Percentiles rank a stretch among this genome's conserved stretches.
phyloP scores from a whole-genome alignment of 2,329 filamentous ascomycete genomes.

The Calonectria hongkongensis region DNA sequence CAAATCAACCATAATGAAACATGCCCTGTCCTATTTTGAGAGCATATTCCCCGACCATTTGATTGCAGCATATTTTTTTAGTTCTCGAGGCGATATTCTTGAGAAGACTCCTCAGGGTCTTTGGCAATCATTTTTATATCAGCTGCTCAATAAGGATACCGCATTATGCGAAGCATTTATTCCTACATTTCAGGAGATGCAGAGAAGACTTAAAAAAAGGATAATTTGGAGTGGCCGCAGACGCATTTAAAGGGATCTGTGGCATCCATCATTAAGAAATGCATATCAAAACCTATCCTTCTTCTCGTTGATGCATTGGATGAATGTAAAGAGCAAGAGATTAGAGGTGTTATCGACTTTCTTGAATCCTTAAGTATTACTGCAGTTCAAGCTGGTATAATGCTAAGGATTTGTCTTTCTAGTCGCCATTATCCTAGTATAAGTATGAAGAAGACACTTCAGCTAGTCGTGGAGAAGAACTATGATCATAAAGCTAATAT shows the following conservation, averaged over 20 bases:
- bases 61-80: not conserved
- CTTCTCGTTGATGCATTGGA: not conserved
- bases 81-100: constrained; percentile 1
- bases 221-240: not conserved
- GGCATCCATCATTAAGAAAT: not conserved
- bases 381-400: not conserved
- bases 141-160: not conserved
- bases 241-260: not conserved
- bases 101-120: constrained; percentile 7
- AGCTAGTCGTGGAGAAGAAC: not conserved
- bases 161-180: not conserved
- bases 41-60: not conserved
- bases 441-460: not conserved
- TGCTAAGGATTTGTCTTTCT: constrained; percentile 2
- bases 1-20: constrained; percentile 11
- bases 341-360: not conserved
- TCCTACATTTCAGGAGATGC: not conserved
- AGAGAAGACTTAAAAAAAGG: not conserved
- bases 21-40: not conserved
- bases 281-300: not conserved
- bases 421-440: constrained; percentile 6
- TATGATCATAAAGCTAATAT: not conserved
- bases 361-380: not conserved
- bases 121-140: not conserved
- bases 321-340: not conserved